Evolutionary conservation across 176 grass and related monocot species (phyloP), one percentile per base, ranked within the genome.

Genomic region (Oryza australiensis): DNA sequence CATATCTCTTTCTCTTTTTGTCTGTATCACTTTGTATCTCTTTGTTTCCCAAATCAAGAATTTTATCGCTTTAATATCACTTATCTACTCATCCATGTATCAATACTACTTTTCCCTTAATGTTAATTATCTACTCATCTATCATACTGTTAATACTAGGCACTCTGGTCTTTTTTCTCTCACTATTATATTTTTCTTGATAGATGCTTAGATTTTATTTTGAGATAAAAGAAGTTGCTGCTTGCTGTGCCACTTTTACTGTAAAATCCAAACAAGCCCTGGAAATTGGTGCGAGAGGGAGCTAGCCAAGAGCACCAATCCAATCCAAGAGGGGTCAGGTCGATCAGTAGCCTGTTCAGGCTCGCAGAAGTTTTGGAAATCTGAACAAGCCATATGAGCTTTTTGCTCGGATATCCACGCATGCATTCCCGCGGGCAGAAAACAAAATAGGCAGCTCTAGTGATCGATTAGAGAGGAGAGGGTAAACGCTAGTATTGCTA

Each of bases 401-500:
- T 24, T 55, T 60, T 60, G n/a, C 55, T 60, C 55, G 55, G n/a
- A 60, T 24, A 24, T 60, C 55, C 55, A 60, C n/a, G 55, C 55
- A 60, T 60, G 22, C 22, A 10, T 60, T 60, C n/a, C n/a, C 55
- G n/a, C 1, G 55, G 40, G 20, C 55, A 86, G 8, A 62, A 82
- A 83, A 88, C 84, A 83, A 83, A 70, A 83, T 72, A 45, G 74
- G 84, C 67, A 42, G 43, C 24, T 11, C 15, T 60, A 60, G 22
- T 60, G 55, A 60, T 60, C 37, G 63, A 12, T 78, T 76, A 41
- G 84, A 12, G 42, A 63, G 4, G 77, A 84, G 77, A 84, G 78
- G 82, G 79, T 85, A 91, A 84, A 85, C 72, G 77, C 42, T 55
- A 55, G 4, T 5, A 46, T 3, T 46, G 3, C 12, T 5, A 46